phyloP scores from a whole-genome alignment of 2,329 filamentous ascomycete species.

The Cadophora sp. region DNA sequence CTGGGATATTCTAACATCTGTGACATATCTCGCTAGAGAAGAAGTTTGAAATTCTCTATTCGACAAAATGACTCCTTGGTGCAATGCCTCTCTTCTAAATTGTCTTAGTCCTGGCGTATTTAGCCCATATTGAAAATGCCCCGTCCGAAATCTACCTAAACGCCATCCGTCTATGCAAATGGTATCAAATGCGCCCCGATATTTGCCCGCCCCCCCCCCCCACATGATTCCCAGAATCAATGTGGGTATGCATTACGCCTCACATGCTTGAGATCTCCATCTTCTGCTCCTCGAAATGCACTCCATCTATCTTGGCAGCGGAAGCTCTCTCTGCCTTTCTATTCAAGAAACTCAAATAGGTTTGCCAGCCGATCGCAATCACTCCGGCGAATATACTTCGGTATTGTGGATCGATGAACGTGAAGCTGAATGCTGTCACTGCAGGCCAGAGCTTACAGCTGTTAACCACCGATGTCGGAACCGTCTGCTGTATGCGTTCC shows the following conservation, averaged over 20 bases:
- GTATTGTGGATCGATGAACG: constrained; percentile 81
- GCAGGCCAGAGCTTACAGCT: constrained; percentile 88
- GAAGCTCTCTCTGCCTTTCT: constrained; percentile 68
- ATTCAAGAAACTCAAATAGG: constrained; percentile 84
- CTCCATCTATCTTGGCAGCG: constrained; percentile 29
- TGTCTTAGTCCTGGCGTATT: not conserved
- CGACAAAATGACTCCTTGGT: not conserved
- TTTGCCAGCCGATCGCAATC: constrained; percentile 90
- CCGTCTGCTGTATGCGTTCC: constrained; percentile 75
- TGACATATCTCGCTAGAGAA: not conserved
- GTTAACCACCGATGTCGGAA: constrained; percentile 79
- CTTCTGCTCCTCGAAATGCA: too few species aligned
- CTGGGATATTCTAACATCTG: too few species aligned
- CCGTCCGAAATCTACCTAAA: constrained; percentile 10
- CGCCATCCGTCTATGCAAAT: constrained; percentile 12
- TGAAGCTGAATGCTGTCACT: constrained; percentile 85
- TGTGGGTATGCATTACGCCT: not conserved
- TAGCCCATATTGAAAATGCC: not conserved
- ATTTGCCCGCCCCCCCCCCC: too few species aligned
- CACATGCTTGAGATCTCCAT: not conserved
- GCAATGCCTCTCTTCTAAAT: not conserved
- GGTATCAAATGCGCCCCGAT: constrained; percentile 12
- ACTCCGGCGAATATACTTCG: constrained; percentile 80
- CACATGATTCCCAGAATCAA: not conserved
- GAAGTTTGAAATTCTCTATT: not conserved